Evolutionary conservation across 2,329 filamentous ascomycete genomes (phyloP).

Genomic region (Metarhizium brunneum): DNA sequence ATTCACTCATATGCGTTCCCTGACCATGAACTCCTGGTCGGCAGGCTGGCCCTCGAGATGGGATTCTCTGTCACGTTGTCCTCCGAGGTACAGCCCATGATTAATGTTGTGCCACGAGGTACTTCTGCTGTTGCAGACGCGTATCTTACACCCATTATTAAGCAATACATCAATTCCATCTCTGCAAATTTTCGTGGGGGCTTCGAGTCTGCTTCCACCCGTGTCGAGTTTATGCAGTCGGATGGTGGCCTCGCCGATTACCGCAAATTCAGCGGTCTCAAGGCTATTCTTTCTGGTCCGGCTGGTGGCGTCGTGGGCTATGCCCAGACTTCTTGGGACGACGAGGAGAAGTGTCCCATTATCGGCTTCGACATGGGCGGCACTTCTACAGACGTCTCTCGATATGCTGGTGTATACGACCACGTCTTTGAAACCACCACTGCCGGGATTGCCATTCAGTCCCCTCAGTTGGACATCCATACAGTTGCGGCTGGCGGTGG

Average conservation of each 20-base stretch:
- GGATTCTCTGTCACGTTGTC: slow-evolving; percentile 30
- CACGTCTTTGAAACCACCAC: slow-evolving; percentile 63
- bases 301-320: slow-evolving; percentile 72
- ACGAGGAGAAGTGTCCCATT: slow-evolving; percentile 54
- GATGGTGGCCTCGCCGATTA: slow-evolving; percentile 42
- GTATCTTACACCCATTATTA: slow-evolving; percentile 30
- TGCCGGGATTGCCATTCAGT: slow-evolving; percentile 68
- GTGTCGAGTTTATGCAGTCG: slow-evolving; percentile 67
- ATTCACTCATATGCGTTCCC: slow-evolving; percentile 62
- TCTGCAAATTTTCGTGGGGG: slow-evolving; percentile 26
- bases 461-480: slow-evolving; percentile 71
- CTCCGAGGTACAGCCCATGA: slow-evolving; percentile 29
- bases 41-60: slow-evolving; percentile 24
- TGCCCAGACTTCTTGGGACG: slow-evolving; percentile 62
- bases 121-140: slow-evolving; percentile 32
- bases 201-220: slow-evolving; percentile 25
- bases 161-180: slow-evolving; percentile 23
- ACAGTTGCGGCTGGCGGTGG: slow-evolving; percentile 69
- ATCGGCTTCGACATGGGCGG: slow-evolving; percentile 68
- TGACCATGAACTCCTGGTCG: slow-evolving; percentile 38
- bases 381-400: slow-evolving; percentile 64
- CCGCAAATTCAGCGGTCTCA: slow-evolving; percentile 55
- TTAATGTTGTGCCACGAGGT: slow-evolving; percentile 32
- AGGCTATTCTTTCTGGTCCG: slow-evolving; percentile 62
- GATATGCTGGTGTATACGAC: slow-evolving; percentile 44